These are phyloP conservation scores for Candida labiduridarum DNA, from an alignment of 1,139 yeast species.

Conservation along the genomic window DNA sequence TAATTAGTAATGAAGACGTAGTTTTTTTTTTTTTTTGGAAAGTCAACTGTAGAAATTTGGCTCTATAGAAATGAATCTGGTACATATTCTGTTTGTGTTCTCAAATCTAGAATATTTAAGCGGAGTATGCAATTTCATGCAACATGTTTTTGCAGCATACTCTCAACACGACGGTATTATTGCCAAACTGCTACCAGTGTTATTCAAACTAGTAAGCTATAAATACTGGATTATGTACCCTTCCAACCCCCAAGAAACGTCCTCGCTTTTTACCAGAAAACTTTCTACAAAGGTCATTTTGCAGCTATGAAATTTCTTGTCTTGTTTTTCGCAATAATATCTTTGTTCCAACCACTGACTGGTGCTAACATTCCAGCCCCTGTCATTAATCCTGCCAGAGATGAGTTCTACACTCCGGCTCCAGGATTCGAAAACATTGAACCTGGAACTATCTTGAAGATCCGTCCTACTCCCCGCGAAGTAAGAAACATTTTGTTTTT, in stretches of 20 bases:
- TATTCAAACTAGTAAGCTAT: too few species aligned
- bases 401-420: constrained; percentile 32
- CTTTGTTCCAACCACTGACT: background rate
- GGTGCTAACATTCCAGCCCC: background rate
- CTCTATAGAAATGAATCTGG: background rate
- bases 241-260: too few species aligned
- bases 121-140: background rate
- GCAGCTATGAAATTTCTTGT: background rate
- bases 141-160: background rate
- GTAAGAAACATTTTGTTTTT: constrained; percentile 19
- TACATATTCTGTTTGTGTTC: background rate
- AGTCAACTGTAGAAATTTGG: background rate
- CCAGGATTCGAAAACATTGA: constrained; percentile 24
- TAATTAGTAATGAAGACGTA: background rate
- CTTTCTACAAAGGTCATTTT: too few species aligned
- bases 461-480: constrained; percentile 25
- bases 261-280: too few species aligned
- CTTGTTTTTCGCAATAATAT: background rate
- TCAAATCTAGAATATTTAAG: background rate
- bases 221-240: too few species aligned
- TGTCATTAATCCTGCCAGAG: constrained; percentile 16
- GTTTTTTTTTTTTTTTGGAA: background rate
- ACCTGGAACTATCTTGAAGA: constrained; percentile 29
- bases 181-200: too few species aligned
- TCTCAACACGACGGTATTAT: background rate